Base-by-base conservation (phyloP, 2,329 filamentous ascomycete genomes). In the Diaporthe humulicola region DNA sequence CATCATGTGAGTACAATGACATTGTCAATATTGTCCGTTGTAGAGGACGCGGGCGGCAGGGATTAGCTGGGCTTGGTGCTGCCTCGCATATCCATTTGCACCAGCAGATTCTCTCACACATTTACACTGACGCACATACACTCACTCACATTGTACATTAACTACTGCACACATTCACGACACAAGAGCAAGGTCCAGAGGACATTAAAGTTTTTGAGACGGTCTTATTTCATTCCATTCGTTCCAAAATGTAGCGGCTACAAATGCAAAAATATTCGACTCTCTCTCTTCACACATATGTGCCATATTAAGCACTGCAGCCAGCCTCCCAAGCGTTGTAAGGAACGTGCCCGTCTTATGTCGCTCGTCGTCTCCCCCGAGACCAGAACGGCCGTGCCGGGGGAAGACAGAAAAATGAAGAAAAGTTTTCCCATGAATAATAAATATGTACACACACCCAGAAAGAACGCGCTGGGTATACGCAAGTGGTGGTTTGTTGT, bases 361-460 rank as follows among this genome's bases (percentile, higher is more conserved):
- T 67, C 64, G 36, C 45, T 67, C 64, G n/a, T n/a, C 9, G 4
- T 38, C 45, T 38, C 10, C 15, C 45, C 30, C 22, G n/a, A 33
- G 64, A 25, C 30, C 10, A 64, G 28, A 38, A n/a, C 8, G 15
- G 30, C 33, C 48, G 22, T 38, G 22, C 22, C n/a, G n/a, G 12
- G 45, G 25, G 22, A 17, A 50, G 33, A 42, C 12, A 8, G 9
- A n/a, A 17, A n/a, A 17, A 28, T 19, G 7, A 52, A 54, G 50
- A 64, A 70, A 40, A 71, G 33, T 28, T 22, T 67, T n/a, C n/a
- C 33, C 64, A 67, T 67, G 64, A 67, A 60, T 54, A 60, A 25
- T 48, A 64, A 70, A 71, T 74, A 74, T 74, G 50, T 71, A 74
- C 72, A 74, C 72, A 70, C 54, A 58, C 64, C 19, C 54, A 56